Percentiles rank a stretch among this genome's conserved stretches.
Conservation (phyloP, 2,329 filamentous ascomycete genomes). For the Nigrospora oryzae region DNA sequence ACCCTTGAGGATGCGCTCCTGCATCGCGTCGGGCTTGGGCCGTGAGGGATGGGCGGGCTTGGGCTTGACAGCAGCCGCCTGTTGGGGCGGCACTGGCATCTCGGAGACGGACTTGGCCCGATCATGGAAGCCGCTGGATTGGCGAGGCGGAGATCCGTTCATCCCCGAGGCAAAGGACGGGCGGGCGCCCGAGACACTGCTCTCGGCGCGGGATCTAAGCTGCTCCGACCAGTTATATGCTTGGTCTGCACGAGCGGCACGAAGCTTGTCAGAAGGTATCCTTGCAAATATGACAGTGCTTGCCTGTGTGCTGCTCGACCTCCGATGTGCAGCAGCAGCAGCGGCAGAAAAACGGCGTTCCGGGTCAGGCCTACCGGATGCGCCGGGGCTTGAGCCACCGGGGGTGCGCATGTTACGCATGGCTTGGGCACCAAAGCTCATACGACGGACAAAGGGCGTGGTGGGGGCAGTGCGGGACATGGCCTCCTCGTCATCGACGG, state of each 20-base stretch:
- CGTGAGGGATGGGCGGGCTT: slow-evolving; percentile 31
- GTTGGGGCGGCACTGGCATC: slow-evolving; percentile 47
- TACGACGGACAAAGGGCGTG: slow-evolving; percentile 72
- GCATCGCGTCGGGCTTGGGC: slow-evolving; percentile 83
- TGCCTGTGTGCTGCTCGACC: slow-evolving; percentile 39
- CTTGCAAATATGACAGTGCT: slow-evolving; percentile 47
- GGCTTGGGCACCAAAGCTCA: slow-evolving; percentile 84
- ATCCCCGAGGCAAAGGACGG: slow-evolving; percentile 43
- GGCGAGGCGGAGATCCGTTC: slow-evolving; percentile 33
- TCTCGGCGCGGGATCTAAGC: slow-evolving; percentile 84
- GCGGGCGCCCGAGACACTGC: slow-evolving; percentile 53
- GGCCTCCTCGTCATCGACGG: slow-evolving; percentile 59
- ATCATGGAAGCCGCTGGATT: slow-evolving; percentile 40
- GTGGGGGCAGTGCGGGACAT: slow-evolving; percentile 50
- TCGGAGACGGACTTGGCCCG: slow-evolving; percentile 63
- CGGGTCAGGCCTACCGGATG: slow-evolving; percentile 48
- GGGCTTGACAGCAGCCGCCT: slow-evolving; percentile 37
- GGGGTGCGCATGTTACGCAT: slow-evolving; percentile 59
- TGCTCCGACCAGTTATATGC: slow-evolving; percentile 97
- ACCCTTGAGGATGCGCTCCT: slow-evolving; percentile 93
- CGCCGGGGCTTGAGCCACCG: slow-evolving; percentile 49
- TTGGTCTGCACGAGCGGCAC: slow-evolving; percentile 63
- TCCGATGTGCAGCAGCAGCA: slow-evolving; percentile 20
- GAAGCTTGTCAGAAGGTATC: slow-evolving; percentile 59
- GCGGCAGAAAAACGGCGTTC: slow-evolving; percentile 15